These are phyloP conservation scores for Penicillium sp. DNA, from an alignment of 2,329 filamentous ascomycete genomes.

Conservation along the genomic window DNA sequence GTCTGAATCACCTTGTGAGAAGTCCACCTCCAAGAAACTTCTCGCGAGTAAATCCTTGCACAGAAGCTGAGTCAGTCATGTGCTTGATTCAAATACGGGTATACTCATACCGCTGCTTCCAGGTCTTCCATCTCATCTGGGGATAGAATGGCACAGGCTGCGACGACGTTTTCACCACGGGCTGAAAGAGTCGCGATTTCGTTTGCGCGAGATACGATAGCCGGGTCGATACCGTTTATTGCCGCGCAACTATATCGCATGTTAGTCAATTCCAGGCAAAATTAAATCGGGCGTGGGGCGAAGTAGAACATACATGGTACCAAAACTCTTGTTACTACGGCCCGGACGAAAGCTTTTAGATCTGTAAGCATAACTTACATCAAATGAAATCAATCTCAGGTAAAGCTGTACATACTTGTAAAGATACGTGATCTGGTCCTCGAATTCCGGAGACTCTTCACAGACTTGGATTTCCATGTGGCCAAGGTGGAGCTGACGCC, in stretches of 20 bases:
- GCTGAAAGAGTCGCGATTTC: slow-evolving; percentile 67
- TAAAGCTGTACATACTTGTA: slow-evolving; percentile 55
- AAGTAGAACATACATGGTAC: slow-evolving; percentile 55
- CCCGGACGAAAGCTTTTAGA: slow-evolving; percentile 55
- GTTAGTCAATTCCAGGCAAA: slow-evolving; percentile 10
- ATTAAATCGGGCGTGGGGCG: not conserved
- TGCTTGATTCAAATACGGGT: not conserved
- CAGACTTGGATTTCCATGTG: slow-evolving; percentile 58
- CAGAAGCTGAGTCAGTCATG: slow-evolving; percentile 4
- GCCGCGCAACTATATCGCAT: slow-evolving; percentile 64
- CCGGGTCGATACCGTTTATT: slow-evolving; percentile 75
- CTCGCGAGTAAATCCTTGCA: slow-evolving; percentile 18
- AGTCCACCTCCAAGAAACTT: slow-evolving; percentile 17
- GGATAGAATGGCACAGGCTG: slow-evolving; percentile 67
- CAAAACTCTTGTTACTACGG: slow-evolving; percentile 76
- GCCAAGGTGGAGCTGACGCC: slow-evolving; percentile 51
- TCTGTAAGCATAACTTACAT: slow-evolving; percentile 8
- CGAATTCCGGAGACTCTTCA: slow-evolving; percentile 42
- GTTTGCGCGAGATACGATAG: slow-evolving; percentile 73
- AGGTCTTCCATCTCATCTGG: slow-evolving; percentile 63
- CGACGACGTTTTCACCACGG: slow-evolving; percentile 72
- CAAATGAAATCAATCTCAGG: not conserved
- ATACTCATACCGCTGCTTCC: slow-evolving; percentile 59
- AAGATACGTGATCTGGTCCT: slow-evolving; percentile 61
- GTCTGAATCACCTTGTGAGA: slow-evolving; percentile 7